A percentile compares a stretch with the other conserved stretches of the same genome.
These are phyloP conservation scores for Diaporthe batatas DNA, from an alignment of 2,329 filamentous ascomycete genomes.

Conservation along the genomic window DNA sequence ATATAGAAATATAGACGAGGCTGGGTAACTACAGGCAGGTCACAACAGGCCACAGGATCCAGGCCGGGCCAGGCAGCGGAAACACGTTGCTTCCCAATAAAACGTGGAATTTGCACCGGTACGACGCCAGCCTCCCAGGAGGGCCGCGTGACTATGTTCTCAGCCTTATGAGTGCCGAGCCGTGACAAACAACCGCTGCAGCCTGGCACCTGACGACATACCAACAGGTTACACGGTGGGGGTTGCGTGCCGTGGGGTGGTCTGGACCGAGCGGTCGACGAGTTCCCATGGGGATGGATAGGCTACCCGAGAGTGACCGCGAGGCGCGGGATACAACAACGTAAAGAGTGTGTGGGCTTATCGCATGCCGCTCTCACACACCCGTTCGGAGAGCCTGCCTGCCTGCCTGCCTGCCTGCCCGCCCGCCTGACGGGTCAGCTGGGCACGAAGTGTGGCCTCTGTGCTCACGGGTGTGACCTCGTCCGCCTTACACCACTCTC, in stretches of 20 bases:
- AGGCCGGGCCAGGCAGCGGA: not conserved
- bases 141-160: not conserved
- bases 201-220: constrained; percentile 20
- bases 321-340: not conserved
- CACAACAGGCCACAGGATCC: constrained; percentile 8
- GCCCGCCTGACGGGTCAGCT: constrained; percentile 1
- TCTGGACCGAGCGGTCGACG: not conserved
- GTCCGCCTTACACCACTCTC: not conserved
- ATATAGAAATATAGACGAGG: constrained; percentile 24
- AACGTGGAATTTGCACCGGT: constrained; percentile 2
- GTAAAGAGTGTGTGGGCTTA: not conserved
- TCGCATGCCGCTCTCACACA: constrained; percentile 6
- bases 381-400: not conserved
- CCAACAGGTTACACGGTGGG: constrained; percentile 24
- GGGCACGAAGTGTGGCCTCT: not conserved
- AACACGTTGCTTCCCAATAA: constrained; percentile 4
- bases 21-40: constrained; percentile 19
- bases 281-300: not conserved
- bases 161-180: constrained; percentile 26
- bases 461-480: constrained; percentile 20
- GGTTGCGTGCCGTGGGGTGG: constrained; percentile 16
- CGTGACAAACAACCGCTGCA: not conserved
- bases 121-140: not conserved
- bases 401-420: too few relatives aligned
- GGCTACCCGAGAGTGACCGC: not conserved